These are phyloP conservation scores for Mucuna pruriens DNA, from an alignment of 306 rosid genomes.

Conservation along the genomic window DNA sequence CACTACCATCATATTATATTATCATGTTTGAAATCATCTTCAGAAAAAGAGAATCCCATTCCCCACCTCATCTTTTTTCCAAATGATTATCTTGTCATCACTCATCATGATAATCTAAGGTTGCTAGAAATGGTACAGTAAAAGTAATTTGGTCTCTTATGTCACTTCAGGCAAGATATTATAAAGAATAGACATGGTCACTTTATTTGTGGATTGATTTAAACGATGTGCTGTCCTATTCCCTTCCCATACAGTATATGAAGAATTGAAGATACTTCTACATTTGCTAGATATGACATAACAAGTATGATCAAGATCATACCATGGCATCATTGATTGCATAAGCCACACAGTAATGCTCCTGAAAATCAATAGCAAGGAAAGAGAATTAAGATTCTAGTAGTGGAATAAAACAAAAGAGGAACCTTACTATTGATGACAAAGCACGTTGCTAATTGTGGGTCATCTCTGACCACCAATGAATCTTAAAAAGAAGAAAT, in stretches of 20 bases:
- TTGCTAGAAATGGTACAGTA: slow-evolving; percentile 2
- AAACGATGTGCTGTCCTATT: slow-evolving; percentile 7
- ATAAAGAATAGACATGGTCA: neutral
- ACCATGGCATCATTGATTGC: slow-evolving; percentile 91
- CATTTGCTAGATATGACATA: slow-evolving; percentile 26
- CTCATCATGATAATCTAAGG: neutral
- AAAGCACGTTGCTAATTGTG: slow-evolving; percentile 29
- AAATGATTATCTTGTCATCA: neutral
- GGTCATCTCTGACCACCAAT: neutral
- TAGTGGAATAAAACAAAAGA: slow-evolving; percentile 24
- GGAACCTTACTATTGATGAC: slow-evolving; percentile 13
- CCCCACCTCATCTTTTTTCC: neutral
- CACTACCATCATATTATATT: slow-evolving; percentile 20
- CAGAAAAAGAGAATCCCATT: neutral
- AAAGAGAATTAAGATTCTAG: slow-evolving; percentile 30
- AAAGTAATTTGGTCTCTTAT: neutral
- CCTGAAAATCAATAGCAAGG: slow-evolving; percentile 63
- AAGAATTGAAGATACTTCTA: neutral
- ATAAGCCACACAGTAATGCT: slow-evolving; percentile 94
- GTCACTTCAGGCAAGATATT: slow-evolving; percentile 27
- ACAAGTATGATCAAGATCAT: slow-evolving; percentile 36
- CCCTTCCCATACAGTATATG: slow-evolving; percentile 9
- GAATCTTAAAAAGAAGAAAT: slow-evolving; percentile 11
- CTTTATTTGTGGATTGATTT: neutral
- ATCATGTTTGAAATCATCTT: slow-evolving; percentile 18